Evolutionary conservation across 129 eudicot species (phyloP).

Genomic region (sunflower (Helianthus annuus)): HanXRQr2.0-SUNRISE NC_035445.2:130010045-130010544

Average conservation of each 20-base stretch:
- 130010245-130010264: conserved; percentile 79
- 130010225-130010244: conserved; percentile 71
- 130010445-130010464: conserved; percentile 23
- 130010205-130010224: conserved; percentile 68
- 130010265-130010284: no score
- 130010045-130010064: conserved; percentile 62
- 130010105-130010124: conserved; percentile 57
- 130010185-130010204: conserved; percentile 73
- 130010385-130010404: no score
- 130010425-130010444: no score
- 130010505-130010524: conserved; percentile 37
- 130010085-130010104: conserved; percentile 63
- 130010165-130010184: no score
- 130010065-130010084: conserved; percentile 77
- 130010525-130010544: conserved; percentile 50
- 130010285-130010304: no score
- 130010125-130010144: no score
- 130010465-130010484: conserved; percentile 65
- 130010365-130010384: no score
- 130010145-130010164: no score
- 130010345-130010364: no score
- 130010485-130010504: conserved; percentile 34
- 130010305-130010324: no score
- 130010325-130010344: no score
- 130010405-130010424: no score